These are phyloP conservation scores for Lactarius evosmus DNA, from an alignment of 768 basidiomycete species.

Conservation along the genomic window DNA sequence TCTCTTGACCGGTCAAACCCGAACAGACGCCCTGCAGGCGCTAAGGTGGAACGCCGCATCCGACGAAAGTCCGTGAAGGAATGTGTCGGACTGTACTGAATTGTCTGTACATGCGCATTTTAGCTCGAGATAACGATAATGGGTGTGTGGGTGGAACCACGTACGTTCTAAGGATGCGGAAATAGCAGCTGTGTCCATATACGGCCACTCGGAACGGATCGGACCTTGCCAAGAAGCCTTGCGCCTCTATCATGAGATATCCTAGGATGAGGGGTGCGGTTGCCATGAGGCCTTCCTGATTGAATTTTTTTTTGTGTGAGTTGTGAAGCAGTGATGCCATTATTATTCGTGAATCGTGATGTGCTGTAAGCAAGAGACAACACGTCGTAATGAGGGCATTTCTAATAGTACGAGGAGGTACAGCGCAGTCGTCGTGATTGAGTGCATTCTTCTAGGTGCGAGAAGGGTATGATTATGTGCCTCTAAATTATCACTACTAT, in stretches of 20 bases:
- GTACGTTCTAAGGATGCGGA: too few species aligned
- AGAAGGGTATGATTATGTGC: slow-evolving; percentile 6
- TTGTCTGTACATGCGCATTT: background rate
- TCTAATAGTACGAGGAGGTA: background rate
- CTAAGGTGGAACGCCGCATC: background rate
- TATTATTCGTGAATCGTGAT: background rate
- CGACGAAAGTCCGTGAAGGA: background rate
- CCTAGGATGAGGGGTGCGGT: background rate
- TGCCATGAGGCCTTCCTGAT: background rate
- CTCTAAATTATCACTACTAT: slow-evolving; percentile 10
- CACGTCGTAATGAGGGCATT: background rate
- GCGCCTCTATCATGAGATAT: background rate
- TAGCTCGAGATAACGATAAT: background rate
- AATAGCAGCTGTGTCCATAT: background rate
- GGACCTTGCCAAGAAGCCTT: background rate
- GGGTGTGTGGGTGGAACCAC: too few species aligned
- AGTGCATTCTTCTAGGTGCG: background rate
- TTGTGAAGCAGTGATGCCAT: background rate
- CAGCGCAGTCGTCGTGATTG: background rate
- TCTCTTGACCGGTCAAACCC: background rate
- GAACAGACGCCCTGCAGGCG: background rate
- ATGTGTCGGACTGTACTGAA: background rate
- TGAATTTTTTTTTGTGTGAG: background rate
- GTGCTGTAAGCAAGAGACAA: background rate
- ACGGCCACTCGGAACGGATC: background rate